Evolutionary conservation across 108 stramenopile genomes (phyloP).

Genomic region (Conticribra weissflogii): DNA sequence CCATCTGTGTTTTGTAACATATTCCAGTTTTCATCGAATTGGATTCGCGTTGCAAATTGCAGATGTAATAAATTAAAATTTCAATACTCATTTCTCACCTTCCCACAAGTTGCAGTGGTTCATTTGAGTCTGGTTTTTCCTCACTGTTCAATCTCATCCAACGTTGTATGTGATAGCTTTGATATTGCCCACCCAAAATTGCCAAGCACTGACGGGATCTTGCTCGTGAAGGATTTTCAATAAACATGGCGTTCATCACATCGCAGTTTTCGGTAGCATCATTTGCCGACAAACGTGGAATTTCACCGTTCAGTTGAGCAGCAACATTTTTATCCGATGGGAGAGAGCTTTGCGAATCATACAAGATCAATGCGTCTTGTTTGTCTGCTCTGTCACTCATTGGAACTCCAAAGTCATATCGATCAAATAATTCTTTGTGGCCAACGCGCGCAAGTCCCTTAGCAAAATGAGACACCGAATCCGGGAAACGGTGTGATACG

Average conservation of each 20-base stretch:
- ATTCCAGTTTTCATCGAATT: neutral
- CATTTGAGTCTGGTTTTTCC: slow-evolving; percentile 14
- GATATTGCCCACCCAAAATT: slow-evolving; percentile 50
- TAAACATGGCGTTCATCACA: slow-evolving; percentile 45
- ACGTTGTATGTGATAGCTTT: slow-evolving; percentile 57
- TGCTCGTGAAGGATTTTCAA: slow-evolving; percentile 13
- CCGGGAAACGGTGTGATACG: slow-evolving; percentile 3
- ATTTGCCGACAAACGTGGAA: slow-evolving; percentile 12
- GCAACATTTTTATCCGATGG: slow-evolving; percentile 10
- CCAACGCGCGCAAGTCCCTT: slow-evolving; percentile 21
- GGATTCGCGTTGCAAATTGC: neutral
- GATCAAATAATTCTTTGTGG: slow-evolving; percentile 34
- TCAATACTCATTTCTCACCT: slow-evolving; percentile 5
- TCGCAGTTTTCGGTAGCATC: slow-evolving; percentile 64
- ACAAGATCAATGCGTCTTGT: slow-evolving; percentile 34
- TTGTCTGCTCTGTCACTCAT: slow-evolving; percentile 3
- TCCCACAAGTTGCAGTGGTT: slow-evolving; percentile 50
- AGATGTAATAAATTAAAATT: neutral
- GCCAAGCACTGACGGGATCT: slow-evolving; percentile 48
- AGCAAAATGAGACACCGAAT: slow-evolving; percentile 23
- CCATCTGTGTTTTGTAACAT: slow-evolving; percentile 19
- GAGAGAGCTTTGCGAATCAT: slow-evolving; percentile 14
- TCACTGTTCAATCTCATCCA: slow-evolving; percentile 42
- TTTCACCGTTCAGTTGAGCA: neutral
- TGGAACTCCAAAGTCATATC: slow-evolving; percentile 47